Base-by-base conservation (phyloP, 192 early-diverging fungal species). In the Gamsiella multidivaricata region DNA sequence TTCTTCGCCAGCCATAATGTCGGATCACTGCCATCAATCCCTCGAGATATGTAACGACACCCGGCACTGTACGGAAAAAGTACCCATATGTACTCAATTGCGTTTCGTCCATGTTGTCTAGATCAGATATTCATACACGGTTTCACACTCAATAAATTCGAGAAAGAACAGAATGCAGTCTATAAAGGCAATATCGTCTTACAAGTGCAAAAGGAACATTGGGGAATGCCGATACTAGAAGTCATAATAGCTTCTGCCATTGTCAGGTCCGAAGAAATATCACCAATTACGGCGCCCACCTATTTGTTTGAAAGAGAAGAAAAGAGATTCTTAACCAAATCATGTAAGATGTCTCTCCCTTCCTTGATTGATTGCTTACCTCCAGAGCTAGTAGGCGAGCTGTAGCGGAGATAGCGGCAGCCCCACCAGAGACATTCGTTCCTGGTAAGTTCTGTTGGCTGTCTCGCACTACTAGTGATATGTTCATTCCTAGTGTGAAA, bases 181-280 rank as follows among this genome's bases (percentile, higher is more conserved):
- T 25, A 56, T 37, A 15, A 41, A 41, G 39, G 14, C 39, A 41
- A 41, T 41, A 14, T 7, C 7, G 39, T 5, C 70, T 56, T 67
- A 75, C 72, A 75, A n/a, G 72, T 52, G 3, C 64, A 51, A 41
- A 75, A 75, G 17, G 72, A 61, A 39, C 72, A 75, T 43, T 75
- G 72, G 32, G 72, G 72, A 12, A 75, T 39, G 17, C 72, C 72
- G n/a, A 75, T 47, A 56, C 72, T 75, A 5, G 72, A 75, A 0
- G 72, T 75, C 58, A 75, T 67, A 33, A 75, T 52, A 14, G 72
- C 64, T 42, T 75, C 72, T 15, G 64, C 56, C 2, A 41, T 20
- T 11, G 72, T 75, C 18, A 75, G 63, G 6, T 75, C 72, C 15
- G 72, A 66, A 7, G 58, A 12, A n/a, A 75, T 10, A 20, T 75